Conservation (phyloP, 108 stramenopile genomes). For the Nitzschia palea region DNA sequence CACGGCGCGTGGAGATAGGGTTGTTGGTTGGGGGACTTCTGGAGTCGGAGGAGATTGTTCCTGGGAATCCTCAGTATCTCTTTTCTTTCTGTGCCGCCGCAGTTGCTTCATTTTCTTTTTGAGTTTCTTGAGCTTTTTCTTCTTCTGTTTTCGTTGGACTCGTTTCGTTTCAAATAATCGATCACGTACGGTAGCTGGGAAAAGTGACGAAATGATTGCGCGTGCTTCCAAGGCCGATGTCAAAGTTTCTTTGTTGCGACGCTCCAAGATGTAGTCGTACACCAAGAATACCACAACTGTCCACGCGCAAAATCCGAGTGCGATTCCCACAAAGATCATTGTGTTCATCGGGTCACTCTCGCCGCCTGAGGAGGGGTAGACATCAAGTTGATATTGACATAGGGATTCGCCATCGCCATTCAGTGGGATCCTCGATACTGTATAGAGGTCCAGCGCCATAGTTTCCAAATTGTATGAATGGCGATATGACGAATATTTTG, state of each 20-base stretch:
- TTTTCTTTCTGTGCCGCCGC: neutral
- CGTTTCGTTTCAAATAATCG: conserved; percentile 16
- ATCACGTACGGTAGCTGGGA: conserved; percentile 21
- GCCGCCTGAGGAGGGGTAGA: too few species aligned
- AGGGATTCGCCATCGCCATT: neutral
- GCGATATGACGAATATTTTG: neutral
- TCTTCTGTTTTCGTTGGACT: conserved; percentile 9
- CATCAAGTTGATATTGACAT: neutral
- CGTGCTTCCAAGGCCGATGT: conserved; percentile 9
- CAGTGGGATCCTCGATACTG: neutral
- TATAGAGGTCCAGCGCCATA: neutral
- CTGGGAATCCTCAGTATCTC: neutral
- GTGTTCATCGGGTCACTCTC: neutral
- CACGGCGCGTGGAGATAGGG: neutral
- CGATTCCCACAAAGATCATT: neutral
- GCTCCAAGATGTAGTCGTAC: conserved; percentile 5
- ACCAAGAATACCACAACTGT: neutral
- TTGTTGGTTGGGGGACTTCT: too few species aligned
- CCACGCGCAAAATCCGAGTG: neutral
- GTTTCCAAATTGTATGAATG: neutral
- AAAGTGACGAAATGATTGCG: conserved; percentile 34
- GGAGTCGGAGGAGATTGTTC: too few species aligned
- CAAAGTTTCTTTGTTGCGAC: conserved; percentile 5
- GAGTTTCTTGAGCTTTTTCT: neutral
- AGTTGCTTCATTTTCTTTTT: neutral